Percentiles rank a stretch among this genome's conserved stretches.
Conservation (phyloP, 2,329 filamentous ascomycete species). For the Trematosphaeria pertusa region DNA sequence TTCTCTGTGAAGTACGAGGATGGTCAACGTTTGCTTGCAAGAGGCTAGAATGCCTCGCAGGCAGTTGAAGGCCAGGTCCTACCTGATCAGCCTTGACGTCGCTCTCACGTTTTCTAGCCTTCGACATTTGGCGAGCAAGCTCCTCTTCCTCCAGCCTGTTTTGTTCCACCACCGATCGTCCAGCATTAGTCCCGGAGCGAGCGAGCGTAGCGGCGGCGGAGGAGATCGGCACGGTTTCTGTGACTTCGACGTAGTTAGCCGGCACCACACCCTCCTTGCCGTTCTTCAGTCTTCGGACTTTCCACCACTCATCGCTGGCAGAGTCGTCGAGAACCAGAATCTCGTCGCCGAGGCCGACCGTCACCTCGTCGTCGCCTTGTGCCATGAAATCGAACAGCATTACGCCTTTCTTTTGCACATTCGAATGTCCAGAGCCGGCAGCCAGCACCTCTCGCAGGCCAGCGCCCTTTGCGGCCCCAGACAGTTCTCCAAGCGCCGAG, state of each 20-base stretch:
- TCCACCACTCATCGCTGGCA: conserved; percentile 98
- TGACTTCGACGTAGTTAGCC: conserved; percentile 93
- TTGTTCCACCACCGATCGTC: conserved; percentile 76
- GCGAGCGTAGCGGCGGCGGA: conserved; percentile 55
- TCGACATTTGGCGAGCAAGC: conserved; percentile 79
- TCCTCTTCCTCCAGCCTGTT: conserved; percentile 81
- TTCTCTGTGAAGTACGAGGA: conserved; percentile 74
- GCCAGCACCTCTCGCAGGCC: conserved; percentile 84
- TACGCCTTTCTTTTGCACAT: conserved; percentile 77
- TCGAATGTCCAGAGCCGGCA: conserved; percentile 70
- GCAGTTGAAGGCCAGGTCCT: conserved; percentile 77
- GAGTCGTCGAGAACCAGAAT: conserved; percentile 87
- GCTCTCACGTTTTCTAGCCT: conserved; percentile 64
- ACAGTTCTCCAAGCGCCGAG: conserved; percentile 82
- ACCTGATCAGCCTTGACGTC: conserved; percentile 70
- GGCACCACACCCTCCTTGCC: conserved; percentile 96
- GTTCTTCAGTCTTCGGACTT: conserved; percentile 87
- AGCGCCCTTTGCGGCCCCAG: conserved; percentile 84
- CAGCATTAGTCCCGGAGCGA: conserved; percentile 64
- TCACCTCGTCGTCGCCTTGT: conserved; percentile 95
- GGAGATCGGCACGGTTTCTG: conserved; percentile 66
- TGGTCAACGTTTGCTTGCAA: conserved; percentile 70
- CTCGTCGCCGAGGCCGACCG: conserved; percentile 87
- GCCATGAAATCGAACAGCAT: conserved; percentile 97
- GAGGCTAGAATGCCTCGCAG: conserved; percentile 81